These are phyloP conservation scores for Apiospora sp. DNA, from an alignment of 2,329 filamentous ascomycete species.

Conservation along the genomic window DNA sequence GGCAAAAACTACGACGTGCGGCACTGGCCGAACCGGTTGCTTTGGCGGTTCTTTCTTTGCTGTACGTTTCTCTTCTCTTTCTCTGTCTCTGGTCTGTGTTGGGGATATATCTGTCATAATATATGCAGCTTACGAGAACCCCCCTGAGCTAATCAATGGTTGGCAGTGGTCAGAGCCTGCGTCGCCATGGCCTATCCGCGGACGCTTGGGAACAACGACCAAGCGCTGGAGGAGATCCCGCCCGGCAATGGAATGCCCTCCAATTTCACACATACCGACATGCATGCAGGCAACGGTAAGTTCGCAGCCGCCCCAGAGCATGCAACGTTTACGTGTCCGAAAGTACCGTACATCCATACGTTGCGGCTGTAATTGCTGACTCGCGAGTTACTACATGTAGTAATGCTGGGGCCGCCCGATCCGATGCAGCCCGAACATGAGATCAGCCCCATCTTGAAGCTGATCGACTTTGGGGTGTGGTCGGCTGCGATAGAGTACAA, in stretches of 20 bases:
- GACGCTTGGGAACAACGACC: neutral
- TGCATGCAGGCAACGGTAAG: neutral
- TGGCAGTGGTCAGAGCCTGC: neutral
- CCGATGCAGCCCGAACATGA: neutral
- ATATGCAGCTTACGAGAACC: too few species aligned
- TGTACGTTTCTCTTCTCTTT: neutral
- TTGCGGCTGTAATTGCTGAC: neutral
- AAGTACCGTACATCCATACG: too few species aligned
- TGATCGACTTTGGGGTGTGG: conserved; percentile 3
- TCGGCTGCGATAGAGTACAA: neutral
- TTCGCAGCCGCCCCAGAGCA: neutral
- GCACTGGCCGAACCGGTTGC: neutral
- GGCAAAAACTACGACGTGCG: too few species aligned
- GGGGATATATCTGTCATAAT: too few species aligned
- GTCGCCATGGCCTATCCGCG: neutral
- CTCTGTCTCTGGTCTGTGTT: neutral
- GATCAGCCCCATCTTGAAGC: neutral
- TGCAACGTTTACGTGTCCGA: neutral
- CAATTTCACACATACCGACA: neutral
- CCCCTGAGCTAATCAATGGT: neutral
- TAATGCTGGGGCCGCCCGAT: neutral
- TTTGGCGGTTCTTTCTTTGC: conserved; percentile 6
- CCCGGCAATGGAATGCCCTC: neutral
- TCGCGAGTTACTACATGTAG: neutral
- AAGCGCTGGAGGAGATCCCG: neutral